Evolutionary conservation across 2,329 filamentous ascomycete genomes (phyloP).

Genomic region (Sporothrix schenckii): DNA sequence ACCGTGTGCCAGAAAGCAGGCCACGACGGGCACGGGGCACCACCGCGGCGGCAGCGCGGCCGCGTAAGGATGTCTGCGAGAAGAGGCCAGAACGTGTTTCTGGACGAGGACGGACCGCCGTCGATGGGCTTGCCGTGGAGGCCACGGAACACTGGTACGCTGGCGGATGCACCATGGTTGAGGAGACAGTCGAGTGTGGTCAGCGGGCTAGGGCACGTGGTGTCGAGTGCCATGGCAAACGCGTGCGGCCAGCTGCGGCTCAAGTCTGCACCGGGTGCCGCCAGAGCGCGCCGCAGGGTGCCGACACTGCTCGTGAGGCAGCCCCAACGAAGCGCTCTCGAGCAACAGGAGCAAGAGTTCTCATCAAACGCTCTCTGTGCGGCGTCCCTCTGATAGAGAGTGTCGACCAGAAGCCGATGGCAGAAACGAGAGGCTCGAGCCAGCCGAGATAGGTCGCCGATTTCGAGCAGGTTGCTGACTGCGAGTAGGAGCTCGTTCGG

Average conservation of each 20-base stretch:
- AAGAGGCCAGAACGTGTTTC: slow-evolving; percentile 27
- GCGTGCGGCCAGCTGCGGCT: background rate
- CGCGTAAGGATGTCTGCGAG: slow-evolving; percentile 21
- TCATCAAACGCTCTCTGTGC: background rate
- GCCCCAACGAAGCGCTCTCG: slow-evolving; percentile 14
- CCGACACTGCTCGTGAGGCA: slow-evolving; percentile 20
- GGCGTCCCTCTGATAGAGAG: slow-evolving; percentile 27
- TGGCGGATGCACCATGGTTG: background rate
- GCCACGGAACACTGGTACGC: background rate
- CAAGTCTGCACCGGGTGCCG: slow-evolving; percentile 6
- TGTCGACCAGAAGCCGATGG: slow-evolving; percentile 13
- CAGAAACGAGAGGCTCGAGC: slow-evolving; percentile 19
- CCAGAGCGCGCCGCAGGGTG: slow-evolving; percentile 21
- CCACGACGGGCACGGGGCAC: slow-evolving; percentile 32
- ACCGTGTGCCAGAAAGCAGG: slow-evolving; percentile 21
- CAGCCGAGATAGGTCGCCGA: background rate
- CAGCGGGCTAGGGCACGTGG: background rate
- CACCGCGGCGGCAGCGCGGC: slow-evolving; percentile 30
- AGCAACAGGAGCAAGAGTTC: background rate
- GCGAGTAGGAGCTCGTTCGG: slow-evolving; percentile 28
- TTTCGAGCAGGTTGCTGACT: slow-evolving; percentile 26
- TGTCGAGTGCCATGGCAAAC: slow-evolving; percentile 17
- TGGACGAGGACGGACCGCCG: background rate
- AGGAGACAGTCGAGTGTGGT: slow-evolving; percentile 17
- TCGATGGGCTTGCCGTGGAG: background rate